Evolutionary conservation across 805 yeast genomes (phyloP).

Genomic region (Hanseniaspora taiwanica): DNA sequence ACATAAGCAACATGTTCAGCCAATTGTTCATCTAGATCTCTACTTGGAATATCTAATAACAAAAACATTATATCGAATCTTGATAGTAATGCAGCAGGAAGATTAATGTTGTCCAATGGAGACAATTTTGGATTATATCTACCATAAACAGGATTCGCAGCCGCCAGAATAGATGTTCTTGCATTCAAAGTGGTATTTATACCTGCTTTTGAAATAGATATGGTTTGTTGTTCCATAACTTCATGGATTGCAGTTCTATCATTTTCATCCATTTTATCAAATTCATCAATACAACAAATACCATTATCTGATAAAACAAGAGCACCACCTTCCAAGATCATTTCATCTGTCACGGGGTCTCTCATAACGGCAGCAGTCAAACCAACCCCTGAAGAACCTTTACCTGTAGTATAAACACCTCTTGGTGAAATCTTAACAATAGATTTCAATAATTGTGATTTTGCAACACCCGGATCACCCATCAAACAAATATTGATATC

Average conservation of each 20-base stretch:
- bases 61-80: constrained; percentile 86
- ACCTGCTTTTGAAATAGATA: constrained; percentile 94
- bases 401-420: constrained; percentile 94
- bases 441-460: constrained; percentile 86
- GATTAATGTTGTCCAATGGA: constrained; percentile 88
- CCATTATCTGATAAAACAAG: constrained; percentile 94
- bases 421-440: constrained; percentile 89
- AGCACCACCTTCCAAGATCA: constrained; percentile 98
- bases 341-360: constrained; percentile 97
- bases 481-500: constrained; percentile 89
- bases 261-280: constrained; percentile 94
- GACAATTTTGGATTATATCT: constrained; percentile 82
- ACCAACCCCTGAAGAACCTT: constrained; percentile 98
- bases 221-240: constrained; percentile 99
- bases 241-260: constrained; percentile 98
- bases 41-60: constrained; percentile 70
- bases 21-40: constrained; percentile 68
- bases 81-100: constrained; percentile 91
- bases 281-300: constrained; percentile 96
- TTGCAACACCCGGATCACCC: constrained; percentile 99
- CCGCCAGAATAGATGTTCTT: constrained; percentile 87
- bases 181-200: constrained; percentile 93
- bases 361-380: constrained; percentile 97
- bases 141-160: constrained; percentile 96
- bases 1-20: constrained; percentile 94